phyloP scores from a whole-genome alignment of 1,139 yeast species.

The Geotrichum phurueaensis region DNA sequence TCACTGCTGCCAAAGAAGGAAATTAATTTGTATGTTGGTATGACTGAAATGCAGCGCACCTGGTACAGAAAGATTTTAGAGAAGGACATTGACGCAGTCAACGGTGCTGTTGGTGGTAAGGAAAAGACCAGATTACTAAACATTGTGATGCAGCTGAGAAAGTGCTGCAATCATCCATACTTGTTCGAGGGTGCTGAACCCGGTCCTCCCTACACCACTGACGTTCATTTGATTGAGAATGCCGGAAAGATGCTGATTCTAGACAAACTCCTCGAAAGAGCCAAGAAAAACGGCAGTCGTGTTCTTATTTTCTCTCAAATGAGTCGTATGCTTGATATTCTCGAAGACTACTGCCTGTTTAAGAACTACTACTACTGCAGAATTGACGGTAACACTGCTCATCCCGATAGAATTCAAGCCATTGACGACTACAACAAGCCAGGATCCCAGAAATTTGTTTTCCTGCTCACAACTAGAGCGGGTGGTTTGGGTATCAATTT shows the following conservation, averaged over 20 bases:
- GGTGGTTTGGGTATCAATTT: constrained; percentile 96
- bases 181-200: constrained; percentile 98
- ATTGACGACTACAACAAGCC: constrained; percentile 89
- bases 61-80: constrained; percentile 89
- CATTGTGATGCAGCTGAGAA: constrained; percentile 93
- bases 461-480: constrained; percentile 91
- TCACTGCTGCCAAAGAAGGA: constrained; percentile 88
- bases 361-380: constrained; percentile 83
- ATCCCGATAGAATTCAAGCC: constrained; percentile 86
- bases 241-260: constrained; percentile 86
- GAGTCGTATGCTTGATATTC: constrained; percentile 84
- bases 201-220: constrained; percentile 96
- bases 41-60: constrained; percentile 87
- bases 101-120: constrained; percentile 80
- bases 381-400: constrained; percentile 92
- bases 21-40: constrained; percentile 81
- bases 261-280: constrained; percentile 71
- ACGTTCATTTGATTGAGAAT: constrained; percentile 82
- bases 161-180: constrained; percentile 96
- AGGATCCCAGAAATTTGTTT: constrained; percentile 74
- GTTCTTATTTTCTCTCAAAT: constrained; percentile 91
- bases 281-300: constrained; percentile 74
- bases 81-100: constrained; percentile 93
- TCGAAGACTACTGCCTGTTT: constrained; percentile 87
- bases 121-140: constrained; percentile 85